Percentiles rank a stretch among this genome's conserved stretches.
These are phyloP conservation scores for Juglanconis oblonga DNA, from an alignment of 2,329 filamentous ascomycete species.

Conservation along the genomic window DNA sequence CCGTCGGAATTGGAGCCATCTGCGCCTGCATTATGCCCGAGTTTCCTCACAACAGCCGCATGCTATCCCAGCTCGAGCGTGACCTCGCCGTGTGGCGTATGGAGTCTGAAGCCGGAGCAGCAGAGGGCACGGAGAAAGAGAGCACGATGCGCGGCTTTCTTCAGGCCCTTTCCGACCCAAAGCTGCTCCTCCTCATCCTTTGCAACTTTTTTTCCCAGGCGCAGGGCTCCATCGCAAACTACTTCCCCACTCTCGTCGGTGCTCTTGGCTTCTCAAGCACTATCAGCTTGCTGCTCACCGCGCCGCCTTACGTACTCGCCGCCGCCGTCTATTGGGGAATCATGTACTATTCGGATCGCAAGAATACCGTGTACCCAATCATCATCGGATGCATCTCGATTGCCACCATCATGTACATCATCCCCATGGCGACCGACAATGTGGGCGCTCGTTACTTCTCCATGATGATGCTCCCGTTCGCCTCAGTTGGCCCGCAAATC, in stretches of 20 bases:
- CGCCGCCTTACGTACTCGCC: conserved; percentile 42
- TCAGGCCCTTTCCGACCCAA: conserved; percentile 32
- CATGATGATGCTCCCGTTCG: conserved; percentile 39
- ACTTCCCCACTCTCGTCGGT: conserved; percentile 30
- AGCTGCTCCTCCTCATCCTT: conserved; percentile 34
- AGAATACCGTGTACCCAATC: conserved; percentile 33
- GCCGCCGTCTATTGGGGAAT: conserved; percentile 31
- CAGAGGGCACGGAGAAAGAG: conserved; percentile 34
- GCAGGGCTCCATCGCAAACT: conserved; percentile 32
- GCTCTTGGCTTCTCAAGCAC: conserved; percentile 33
- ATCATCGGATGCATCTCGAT: conserved; percentile 34
- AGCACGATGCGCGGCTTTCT: conserved; percentile 25
- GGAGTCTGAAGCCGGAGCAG: conserved; percentile 34
- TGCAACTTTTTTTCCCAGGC: conserved; percentile 38
- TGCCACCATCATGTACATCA: conserved; percentile 34
- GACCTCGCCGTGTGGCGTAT: conserved; percentile 32
- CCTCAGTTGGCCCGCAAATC: conserved; percentile 37
- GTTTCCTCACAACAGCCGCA: conserved; percentile 37
- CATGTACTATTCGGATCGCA: conserved; percentile 34
- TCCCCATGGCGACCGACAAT: conserved; percentile 34
- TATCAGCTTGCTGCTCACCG: conserved; percentile 42
- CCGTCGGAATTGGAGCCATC: conserved; percentile 35
- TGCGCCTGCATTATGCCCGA: conserved; percentile 35
- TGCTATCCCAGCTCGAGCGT: conserved; percentile 27
- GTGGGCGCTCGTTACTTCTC: conserved; percentile 38